These are phyloP conservation scores for Lomentospora prolificans DNA, from an alignment of 2,329 filamentous ascomycete species.

Conservation along the genomic window DNA sequence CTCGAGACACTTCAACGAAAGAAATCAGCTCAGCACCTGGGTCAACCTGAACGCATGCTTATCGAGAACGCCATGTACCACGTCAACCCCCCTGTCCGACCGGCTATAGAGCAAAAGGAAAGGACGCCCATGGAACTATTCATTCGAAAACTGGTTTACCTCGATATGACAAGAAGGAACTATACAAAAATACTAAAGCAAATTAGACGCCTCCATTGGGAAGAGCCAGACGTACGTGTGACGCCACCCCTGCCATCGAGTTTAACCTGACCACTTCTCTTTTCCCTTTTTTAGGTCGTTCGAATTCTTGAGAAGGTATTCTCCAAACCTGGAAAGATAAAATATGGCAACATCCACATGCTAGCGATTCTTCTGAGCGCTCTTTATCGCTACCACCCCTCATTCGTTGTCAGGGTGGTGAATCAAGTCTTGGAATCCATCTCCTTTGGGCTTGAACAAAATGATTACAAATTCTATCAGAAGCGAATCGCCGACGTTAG, in stretches of 20 bases:
- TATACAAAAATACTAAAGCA: constrained; percentile 91
- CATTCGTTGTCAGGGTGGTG: constrained; percentile 83
- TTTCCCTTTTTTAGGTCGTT: constrained; percentile 44
- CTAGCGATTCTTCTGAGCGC: constrained; percentile 83
- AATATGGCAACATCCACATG: constrained; percentile 92
- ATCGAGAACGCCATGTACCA: constrained; percentile 98
- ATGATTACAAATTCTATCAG: constrained; percentile 97
- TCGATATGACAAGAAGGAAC: constrained; percentile 88
- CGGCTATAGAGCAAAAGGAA: constrained; percentile 94
- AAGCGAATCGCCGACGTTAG: constrained; percentile 91
- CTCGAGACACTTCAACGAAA: constrained; percentile 91
- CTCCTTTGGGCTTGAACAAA: constrained; percentile 78
- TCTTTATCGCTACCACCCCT: constrained; percentile 82
- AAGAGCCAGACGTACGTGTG: constrained; percentile 64
- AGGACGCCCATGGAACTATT: constrained; percentile 88
- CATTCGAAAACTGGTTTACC: constrained; percentile 83
- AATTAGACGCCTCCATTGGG: constrained; percentile 93
- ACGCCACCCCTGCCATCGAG: no score
- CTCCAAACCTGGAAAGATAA: constrained; percentile 92
- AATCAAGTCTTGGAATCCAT: constrained; percentile 88
- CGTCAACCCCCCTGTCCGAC: constrained; percentile 86
- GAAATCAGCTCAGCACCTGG: constrained; percentile 89
- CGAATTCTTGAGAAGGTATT: constrained; percentile 80
- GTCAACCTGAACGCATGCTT: constrained; percentile 92
- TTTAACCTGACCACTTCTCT: background rate